phyloP scores from a whole-genome alignment of 768 basidiomycete genomes.

The Boletellus sp. region DNA sequence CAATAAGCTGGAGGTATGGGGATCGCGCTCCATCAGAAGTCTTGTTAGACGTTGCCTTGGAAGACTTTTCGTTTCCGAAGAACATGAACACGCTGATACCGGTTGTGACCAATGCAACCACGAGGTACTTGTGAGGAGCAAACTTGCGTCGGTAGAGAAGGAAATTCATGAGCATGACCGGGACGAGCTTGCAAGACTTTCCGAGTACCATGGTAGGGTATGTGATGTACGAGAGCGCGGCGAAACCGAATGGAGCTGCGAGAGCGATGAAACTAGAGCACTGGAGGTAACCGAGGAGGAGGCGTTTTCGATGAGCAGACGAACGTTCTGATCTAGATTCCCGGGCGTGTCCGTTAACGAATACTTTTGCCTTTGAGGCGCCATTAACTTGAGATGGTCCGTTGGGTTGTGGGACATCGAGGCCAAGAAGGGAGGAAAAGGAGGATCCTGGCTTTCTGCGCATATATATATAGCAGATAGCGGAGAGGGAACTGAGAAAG shows the following conservation, averaged over 20 bases:
- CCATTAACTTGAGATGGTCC: slow-evolving; percentile 27
- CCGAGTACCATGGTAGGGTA: slow-evolving; percentile 99
- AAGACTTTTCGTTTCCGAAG: slow-evolving; percentile 58
- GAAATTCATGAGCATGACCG: slow-evolving; percentile 97
- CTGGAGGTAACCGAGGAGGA: slow-evolving; percentile 76
- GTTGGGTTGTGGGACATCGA: slow-evolving; percentile 34
- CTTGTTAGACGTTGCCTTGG: slow-evolving; percentile 35
- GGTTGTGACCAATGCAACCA: slow-evolving; percentile 86
- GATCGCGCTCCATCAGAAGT: slow-evolving; percentile 26
- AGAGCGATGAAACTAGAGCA: slow-evolving; percentile 84
- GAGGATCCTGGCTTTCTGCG: slow-evolving; percentile 55
- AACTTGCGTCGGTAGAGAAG: slow-evolving; percentile 90
- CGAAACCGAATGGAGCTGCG: slow-evolving; percentile 95
- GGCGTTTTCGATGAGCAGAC: slow-evolving; percentile 36
- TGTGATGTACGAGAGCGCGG: slow-evolving; percentile 90
- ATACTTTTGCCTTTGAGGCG: slow-evolving; percentile 32
- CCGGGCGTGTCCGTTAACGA: slow-evolving; percentile 32
- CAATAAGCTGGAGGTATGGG: slow-evolving; percentile 61
- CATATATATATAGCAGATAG: slow-evolving; percentile 69
- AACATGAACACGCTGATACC: slow-evolving; percentile 96
- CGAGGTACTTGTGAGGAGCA: slow-evolving; percentile 91
- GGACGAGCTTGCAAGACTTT: slow-evolving; percentile 98
- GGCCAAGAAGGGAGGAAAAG: slow-evolving; percentile 57
- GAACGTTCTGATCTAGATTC: slow-evolving; percentile 22
- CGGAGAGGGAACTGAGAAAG: slow-evolving; percentile 68